phyloP scores from a whole-genome alignment of 768 basidiomycete species.

The Austroboletus eburneus region DNA sequence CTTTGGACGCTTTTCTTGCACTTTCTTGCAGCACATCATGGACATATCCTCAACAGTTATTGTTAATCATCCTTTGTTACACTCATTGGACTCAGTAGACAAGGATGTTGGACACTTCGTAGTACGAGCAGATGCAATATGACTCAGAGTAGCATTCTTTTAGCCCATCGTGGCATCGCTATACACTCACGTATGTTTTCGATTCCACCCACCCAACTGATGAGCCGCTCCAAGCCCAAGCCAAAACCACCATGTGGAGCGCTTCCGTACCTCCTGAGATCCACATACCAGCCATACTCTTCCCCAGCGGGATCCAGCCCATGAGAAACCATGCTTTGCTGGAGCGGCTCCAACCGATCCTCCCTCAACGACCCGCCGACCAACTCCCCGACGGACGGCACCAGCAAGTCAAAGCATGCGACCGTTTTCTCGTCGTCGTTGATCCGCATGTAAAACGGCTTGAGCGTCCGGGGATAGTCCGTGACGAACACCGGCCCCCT shows the following conservation, averaged over 20 bases:
- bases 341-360: conserved; percentile 56
- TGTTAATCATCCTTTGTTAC: background rate
- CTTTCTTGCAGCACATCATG: background rate
- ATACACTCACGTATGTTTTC: conserved; percentile 93
- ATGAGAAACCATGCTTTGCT: conserved; percentile 43
- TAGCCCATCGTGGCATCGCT: conserved; percentile 87
- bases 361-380: conserved; percentile 90
- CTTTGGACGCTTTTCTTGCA: background rate
- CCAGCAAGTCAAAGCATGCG: conserved; percentile 93
- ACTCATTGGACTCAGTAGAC: background rate
- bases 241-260: conserved; percentile 96
- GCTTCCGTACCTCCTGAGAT: conserved; percentile 78
- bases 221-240: conserved; percentile 88
- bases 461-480: conserved; percentile 77
- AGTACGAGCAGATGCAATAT: conserved; percentile 2
- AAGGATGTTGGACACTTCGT: background rate
- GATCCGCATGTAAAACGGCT: conserved; percentile 95
- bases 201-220: conserved; percentile 82
- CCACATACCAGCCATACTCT: conserved; percentile 69
- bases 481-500: conserved; percentile 85
- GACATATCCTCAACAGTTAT: no score
- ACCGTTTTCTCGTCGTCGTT: conserved; percentile 61
- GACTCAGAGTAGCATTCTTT: conserved; percentile 72
- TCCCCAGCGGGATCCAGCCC: conserved; percentile 41
- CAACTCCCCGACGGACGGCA: conserved; percentile 86